phyloP scores from a whole-genome alignment of 768 basidiomycete genomes.

The Podaxis sp. region DNA sequence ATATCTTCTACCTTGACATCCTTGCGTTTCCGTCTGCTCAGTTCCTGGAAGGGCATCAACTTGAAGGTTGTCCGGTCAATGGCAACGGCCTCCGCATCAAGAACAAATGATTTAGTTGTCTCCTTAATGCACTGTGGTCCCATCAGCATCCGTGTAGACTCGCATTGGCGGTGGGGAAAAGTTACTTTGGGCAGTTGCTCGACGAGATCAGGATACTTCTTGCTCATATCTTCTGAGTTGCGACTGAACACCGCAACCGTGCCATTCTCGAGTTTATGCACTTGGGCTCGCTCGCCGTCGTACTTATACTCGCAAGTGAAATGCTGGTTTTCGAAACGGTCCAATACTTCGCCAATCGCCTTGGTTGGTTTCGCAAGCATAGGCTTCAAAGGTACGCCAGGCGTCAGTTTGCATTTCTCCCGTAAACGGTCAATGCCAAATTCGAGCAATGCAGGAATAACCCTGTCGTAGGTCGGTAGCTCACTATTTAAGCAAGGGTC shows the following conservation, averaged over 20 bases:
- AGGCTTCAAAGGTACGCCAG: constrained; percentile 94
- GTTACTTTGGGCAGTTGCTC: constrained; percentile 82
- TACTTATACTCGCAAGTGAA: constrained; percentile 99
- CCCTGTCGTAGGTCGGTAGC: constrained; percentile 86
- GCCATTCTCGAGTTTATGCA: constrained; percentile 82
- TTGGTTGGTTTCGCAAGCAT: constrained; percentile 99
- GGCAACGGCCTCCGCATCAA: constrained; percentile 96
- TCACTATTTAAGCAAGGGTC: constrained; percentile 49
- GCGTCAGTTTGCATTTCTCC: constrained; percentile 83
- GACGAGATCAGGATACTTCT: constrained; percentile 98
- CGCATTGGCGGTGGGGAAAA: neutral
- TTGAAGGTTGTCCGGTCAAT: constrained; percentile 81
- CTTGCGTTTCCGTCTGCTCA: constrained; percentile 91
- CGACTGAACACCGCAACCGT: constrained; percentile 89
- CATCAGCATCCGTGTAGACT: neutral
- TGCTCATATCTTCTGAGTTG: constrained; percentile 99
- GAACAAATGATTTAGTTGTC: constrained; percentile 81
- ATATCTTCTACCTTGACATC: constrained; percentile 98
- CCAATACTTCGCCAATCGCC: constrained; percentile 95
- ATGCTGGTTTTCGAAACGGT: constrained; percentile 90
- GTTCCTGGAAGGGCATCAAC: constrained; percentile 97
- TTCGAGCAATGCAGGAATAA: constrained; percentile 85
- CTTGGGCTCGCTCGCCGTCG: constrained; percentile 96
- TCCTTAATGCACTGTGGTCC: constrained; percentile 74
- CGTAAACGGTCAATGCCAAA: constrained; percentile 67